Base-by-base conservation (phyloP, 441 rosid species). In the Populus hybrid region DNA sequence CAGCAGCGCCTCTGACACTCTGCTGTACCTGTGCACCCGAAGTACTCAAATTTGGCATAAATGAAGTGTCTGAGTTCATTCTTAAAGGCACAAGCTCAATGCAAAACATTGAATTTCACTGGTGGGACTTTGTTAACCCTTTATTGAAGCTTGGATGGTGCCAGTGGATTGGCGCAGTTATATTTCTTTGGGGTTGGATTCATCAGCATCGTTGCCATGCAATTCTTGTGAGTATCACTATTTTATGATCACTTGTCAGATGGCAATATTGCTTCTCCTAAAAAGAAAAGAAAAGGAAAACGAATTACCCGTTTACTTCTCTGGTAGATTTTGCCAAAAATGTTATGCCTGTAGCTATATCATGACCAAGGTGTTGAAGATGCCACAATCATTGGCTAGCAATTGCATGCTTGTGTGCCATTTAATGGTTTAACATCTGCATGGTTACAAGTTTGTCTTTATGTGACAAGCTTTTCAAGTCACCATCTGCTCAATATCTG, bases 161-260 rank as follows among this genome's bases (percentile, higher is more conserved):
- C 32, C 90, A 86, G 24, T 90, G 88, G 91, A 71, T 84, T 81
- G 97, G 97, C 76, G 90, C 84, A 10, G 84, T 79, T 66, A 69
- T 93, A 69, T 90, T 91, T 77, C 18, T 83, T 3, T 90, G 90
- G 92, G 97, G 95, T 34, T 92, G 90, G 93, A 61, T 90, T 71
- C 94, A 88, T 84, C 99, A 92, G 61, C 84, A 63, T 3, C 83
- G 78, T 8, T 91, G 93, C 74, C 95, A 93, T 75, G 76, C 81
- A 42, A 89, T 92, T 79, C 89, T 90, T 71, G 97, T 93, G 86
- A 36, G 89, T 82, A 3, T 26, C 63, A 6, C 21, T 38, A 11
- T 9, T n/a, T n/a, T 16, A 42, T 8, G 3, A 11, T 5, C 16
- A 12, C 57, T 4, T 46, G 57, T 46, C 5, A 46, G 20, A 46